phyloP scores from a whole-genome alignment of 306 rosid species.

The Cicer bijugum region DNA sequence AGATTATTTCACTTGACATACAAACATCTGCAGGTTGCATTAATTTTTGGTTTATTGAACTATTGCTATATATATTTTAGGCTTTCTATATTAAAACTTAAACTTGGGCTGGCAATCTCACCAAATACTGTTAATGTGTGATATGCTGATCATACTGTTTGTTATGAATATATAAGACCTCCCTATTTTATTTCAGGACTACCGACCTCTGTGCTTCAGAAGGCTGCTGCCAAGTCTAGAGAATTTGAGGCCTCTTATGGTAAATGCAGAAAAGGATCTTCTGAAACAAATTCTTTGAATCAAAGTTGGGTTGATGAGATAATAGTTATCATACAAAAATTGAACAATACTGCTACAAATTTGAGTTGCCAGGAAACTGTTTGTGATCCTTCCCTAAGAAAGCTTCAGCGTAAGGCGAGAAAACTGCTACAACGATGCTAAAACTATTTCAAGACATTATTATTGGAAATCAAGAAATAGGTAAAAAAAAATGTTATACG shows the following conservation, averaged over 20 bases:
- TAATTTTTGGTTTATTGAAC: conserved; percentile 25
- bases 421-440: conserved; percentile 47
- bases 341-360: conserved; percentile 45
- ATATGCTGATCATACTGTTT: conserved; percentile 16
- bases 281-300: conserved; percentile 42
- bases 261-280: conserved; percentile 45
- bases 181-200: conserved; percentile 52
- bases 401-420: conserved; percentile 69
- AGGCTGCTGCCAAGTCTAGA: conserved; percentile 76
- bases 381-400: conserved; percentile 47
- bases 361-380: conserved; percentile 48
- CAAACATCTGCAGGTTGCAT: conserved; percentile 19
- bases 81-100: conserved; percentile 18
- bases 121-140: background rate
- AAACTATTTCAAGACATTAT: conserved; percentile 4
- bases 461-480: background rate
- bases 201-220: conserved; percentile 69
- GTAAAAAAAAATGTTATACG: background rate
- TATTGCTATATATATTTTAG: background rate
- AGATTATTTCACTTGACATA: conserved; percentile 23
- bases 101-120: conserved; percentile 10
- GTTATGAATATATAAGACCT: conserved; percentile 1
- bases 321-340: conserved; percentile 47
- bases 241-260: conserved; percentile 88
- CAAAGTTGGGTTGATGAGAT: conserved; percentile 52